These are phyloP conservation scores for Bolboschoenoplectus hybrid DNA, from an alignment of 202 grass and related monocot species.

Conservation along the genomic window DNA sequence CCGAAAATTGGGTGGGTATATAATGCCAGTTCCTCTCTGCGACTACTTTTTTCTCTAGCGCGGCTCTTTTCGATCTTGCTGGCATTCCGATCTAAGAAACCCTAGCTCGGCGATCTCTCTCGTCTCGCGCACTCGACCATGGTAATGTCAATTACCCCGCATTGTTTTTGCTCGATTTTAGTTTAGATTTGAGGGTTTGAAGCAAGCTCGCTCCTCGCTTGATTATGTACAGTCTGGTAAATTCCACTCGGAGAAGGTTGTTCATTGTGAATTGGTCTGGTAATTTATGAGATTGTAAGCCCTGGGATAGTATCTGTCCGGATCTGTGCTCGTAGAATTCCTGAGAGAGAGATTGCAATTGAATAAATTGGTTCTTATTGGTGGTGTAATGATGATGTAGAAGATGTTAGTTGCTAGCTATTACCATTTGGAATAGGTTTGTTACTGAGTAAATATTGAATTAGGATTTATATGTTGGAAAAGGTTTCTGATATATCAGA, in stretches of 20 bases:
- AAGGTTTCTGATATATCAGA: not conserved
- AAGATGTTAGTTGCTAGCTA: not conserved
- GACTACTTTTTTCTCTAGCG: not conserved
- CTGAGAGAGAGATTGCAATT: not conserved
- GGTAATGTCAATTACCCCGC: not conserved
- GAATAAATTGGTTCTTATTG: not conserved
- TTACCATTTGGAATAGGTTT: not conserved
- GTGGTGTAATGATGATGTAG: not conserved
- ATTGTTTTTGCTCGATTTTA: not conserved
- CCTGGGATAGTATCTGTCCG: not conserved
- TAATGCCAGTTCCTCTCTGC: not conserved
- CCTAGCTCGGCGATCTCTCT: constrained; percentile 20
- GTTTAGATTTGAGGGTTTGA: not conserved
- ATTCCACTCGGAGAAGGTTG: not conserved
- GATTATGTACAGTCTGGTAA: not conserved
- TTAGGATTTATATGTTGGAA: not conserved
- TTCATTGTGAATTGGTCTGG: not conserved
- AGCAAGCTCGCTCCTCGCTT: not conserved
- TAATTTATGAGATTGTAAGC: not conserved
- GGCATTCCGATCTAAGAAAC: not conserved
- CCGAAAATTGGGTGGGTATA: constrained; percentile 7
- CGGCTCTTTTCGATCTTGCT: constrained; percentile 6
- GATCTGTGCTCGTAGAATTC: not conserved
- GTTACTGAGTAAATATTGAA: not conserved
- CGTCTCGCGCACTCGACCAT: not conserved